Evolutionary conservation across 768 basidiomycete species (phyloP), one percentile per base, ranked within the genome.

Genomic region (Rhizopogon sp.): DNA sequence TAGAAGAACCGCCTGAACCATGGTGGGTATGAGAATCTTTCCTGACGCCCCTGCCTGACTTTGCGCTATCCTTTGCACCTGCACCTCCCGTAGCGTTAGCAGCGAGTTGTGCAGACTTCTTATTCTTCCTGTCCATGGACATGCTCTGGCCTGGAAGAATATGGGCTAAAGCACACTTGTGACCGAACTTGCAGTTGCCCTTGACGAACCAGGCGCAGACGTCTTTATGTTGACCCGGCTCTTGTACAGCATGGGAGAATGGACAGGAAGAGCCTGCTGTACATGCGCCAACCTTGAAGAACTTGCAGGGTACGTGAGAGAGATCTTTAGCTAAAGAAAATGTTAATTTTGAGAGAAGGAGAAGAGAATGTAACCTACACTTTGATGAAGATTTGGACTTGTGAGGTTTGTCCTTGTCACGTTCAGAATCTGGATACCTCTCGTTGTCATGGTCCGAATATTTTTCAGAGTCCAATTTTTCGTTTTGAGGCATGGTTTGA

Each of bases 111-210:
- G 91, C 91, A 13, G 89, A 85, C 67, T 92, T 92, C 76, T 98
- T 98, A 76, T 98, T 98, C 80, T 97, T 96, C 62, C 94, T 76
- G 66, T 98, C 96, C 91, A 96, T 95, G 6, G 87, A 81, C 84
- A 95, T 88, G 65, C 80, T 87, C 74, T 98, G 93, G 8, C 95
- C 96, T 1, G 96, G 96, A 7, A 94, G 78, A 52, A 99, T 78
- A 67, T 98, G 96, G 1, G 94, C 94, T 39, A 98, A 82, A 3
- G 96, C 96, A 63, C 96, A 95, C 68, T 98, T 79, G 63, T 77
- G 84, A 6, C 79, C 87, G 59, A 88, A 88, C 66, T 85, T 86
- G 76, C 86, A 88, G 70, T 90, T 95, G 0, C 96, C 95, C 72
- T 98, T 98, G 58, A 96, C 81, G 64, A 88, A 93, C 91, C 91